Evolutionary conservation across 164 flowering plant genomes (phyloP), one percentile per base, ranked within the genome.

Genomic region (Umbellularia californica): DNA sequence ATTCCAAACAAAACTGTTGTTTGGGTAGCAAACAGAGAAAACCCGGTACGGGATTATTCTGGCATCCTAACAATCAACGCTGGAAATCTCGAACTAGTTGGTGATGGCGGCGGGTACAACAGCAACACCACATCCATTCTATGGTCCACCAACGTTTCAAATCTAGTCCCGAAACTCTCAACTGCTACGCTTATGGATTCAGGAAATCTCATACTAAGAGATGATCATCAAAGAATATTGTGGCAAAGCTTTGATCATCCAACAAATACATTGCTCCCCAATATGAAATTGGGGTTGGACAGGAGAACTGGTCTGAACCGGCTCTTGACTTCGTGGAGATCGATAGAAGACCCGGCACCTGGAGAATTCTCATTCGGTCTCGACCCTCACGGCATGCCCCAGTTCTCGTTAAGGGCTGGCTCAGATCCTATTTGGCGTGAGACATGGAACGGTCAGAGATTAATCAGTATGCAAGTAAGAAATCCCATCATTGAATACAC

Each of bases 11-110:
- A 41, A 1, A 79, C 83, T 0, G 74, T 76, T 9, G 85, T 88
- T 1, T 90, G 94, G 91, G 88, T 88, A 1, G 91, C 91, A 10
- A 90, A 88, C 83, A 77, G 90, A 77, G 83, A 83, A 79, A 64
- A 9, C 68, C 90, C 94, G 63, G 27, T 88, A n/a, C 60, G 70
- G 0, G 79, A 81, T 66, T 75, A 80, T 22, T 72, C 89, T 0
- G 84, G 81, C 13, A 55, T n/a, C 14, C 35, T 87, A 25, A 78
- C 70, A 27, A 70, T 87, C n/a, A 63, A 58, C 7, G 72, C 72
- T n/a, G 85, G 88, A 14, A 84, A 80, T 67, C 20, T 87, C 4
- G 81, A 73, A 2, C 10, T 69, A 7, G 7, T 19, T 10, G 12
- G 17, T 24, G 23, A 9, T 11, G 25, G n/a, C 3, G 22, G 20